Percentiles rank a stretch among this genome's conserved stretches.
These are phyloP conservation scores for Rhododendron mucronatum DNA, from an alignment of 148 eudicot genomes.

Conservation along the genomic window DNA sequence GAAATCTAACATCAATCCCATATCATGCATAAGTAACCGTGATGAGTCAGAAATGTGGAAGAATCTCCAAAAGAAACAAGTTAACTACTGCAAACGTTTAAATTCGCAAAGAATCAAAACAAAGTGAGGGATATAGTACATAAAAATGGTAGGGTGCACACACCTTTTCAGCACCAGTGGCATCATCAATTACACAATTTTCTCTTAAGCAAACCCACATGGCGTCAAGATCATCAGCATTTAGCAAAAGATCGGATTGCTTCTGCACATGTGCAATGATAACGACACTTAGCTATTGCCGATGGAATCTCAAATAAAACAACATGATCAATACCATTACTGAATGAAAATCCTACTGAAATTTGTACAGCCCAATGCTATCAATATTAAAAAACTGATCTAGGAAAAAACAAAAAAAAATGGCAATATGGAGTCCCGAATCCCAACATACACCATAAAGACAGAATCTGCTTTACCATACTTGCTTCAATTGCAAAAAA, in stretches of 20 bases:
- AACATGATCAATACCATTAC: neutral
- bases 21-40: neutral
- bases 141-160: neutral
- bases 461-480: neutral
- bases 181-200: constrained; percentile 98
- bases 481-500: neutral
- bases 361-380: neutral
- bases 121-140: neutral
- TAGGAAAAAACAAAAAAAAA: neutral
- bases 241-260: constrained; percentile 96
- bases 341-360: neutral
- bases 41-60: neutral
- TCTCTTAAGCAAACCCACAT: constrained; percentile 99
- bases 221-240: constrained; percentile 98
- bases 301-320: neutral
- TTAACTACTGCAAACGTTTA: neutral
- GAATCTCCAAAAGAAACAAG: neutral
- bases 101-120: neutral
- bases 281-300: neutral
- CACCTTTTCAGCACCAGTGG: constrained; percentile 99
- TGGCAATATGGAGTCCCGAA: neutral
- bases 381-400: neutral
- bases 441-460: neutral
- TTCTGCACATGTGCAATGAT: constrained; percentile 49
- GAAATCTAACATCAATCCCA: neutral